Evolutionary conservation across 768 basidiomycete genomes (phyloP), one percentile per base, ranked within the genome.

Genomic region (Boletus subparvulus): DNA sequence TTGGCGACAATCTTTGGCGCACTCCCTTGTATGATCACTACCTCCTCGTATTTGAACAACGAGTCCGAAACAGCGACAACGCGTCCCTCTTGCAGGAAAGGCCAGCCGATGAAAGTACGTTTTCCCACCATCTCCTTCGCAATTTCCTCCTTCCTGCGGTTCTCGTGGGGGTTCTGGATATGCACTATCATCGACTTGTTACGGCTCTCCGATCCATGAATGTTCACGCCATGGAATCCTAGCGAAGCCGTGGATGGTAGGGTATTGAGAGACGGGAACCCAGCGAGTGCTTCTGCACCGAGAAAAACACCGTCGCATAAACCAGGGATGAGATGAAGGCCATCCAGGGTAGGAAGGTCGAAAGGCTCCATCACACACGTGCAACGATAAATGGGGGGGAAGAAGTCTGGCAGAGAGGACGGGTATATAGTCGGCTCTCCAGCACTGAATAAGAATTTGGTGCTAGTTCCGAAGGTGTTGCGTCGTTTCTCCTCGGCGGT

Each of bases 151-250:
- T 83, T 73, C 70, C 86, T 89, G 61, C 76, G 76, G 45, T 73
- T 73, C 58, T 93, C 90, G 68, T 87, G 80, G 0, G 81, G 81
- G 66, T 92, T 91, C 47, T 89, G 76, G 62, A 98, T 84, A 61
- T 90, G 84, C 24, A 98, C 80, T 50, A 98, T 78, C 87, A 99
- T 94, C 3, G 92, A 94, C 73, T 95, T 92, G 75, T 96, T 96
- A 37, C 87, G 81, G 61, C 86, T 92, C 68, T 97, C 95, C 1
- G 85, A 77, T 52, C 92, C 92, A 70, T 98, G 96, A 13, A 98
- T 87, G 67, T 94, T 97, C 63, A 98, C 94, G 21, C 88, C 85
- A 66, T 98, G 96, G 72, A 84, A 81, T 16, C 87, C 94, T 24
- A 98, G 78, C 24, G 78, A 75, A 12, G 88, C 85, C 0, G 82